Evolutionary conservation across 2,329 filamentous ascomycete genomes (phyloP).

Genomic region (Diaporthe sp.): DNA sequence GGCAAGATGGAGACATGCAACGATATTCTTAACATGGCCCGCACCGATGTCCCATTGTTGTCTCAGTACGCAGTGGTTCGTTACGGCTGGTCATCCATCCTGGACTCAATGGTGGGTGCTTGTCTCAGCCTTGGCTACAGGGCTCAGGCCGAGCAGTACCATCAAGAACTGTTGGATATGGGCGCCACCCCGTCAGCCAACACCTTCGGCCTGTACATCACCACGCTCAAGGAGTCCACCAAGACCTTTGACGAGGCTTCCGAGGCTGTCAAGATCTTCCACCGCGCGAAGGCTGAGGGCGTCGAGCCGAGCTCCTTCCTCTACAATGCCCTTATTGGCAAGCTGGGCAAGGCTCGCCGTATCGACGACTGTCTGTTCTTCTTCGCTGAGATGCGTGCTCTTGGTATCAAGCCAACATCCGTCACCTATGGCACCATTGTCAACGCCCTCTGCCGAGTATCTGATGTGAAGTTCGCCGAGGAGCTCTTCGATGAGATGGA

Average conservation of each 20-base stretch:
- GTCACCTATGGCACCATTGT: conserved; percentile 99
- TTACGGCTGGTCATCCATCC: conserved; percentile 95
- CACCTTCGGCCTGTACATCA: conserved; percentile 98
- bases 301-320: conserved; percentile 97
- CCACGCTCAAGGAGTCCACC: conserved; percentile 96
- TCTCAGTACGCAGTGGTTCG: conserved; percentile 88
- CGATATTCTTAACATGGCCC: conserved; percentile 90
- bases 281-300: conserved; percentile 91
- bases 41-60: conserved; percentile 86
- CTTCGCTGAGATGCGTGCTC: conserved; percentile 95
- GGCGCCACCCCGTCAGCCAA: conserved; percentile 94
- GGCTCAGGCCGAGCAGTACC: conserved; percentile 84
- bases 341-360: conserved; percentile 95
- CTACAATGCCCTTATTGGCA: conserved; percentile 98
- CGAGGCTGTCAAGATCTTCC: conserved; percentile 97
- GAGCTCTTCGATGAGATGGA: conserved; percentile 99
- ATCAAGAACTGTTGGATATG: conserved; percentile 91
- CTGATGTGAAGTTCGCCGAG: conserved; percentile 96
- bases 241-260: conserved; percentile 98
- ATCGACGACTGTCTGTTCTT: conserved; percentile 99
- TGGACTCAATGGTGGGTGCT: conserved; percentile 96
- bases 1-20: conserved; percentile 85
- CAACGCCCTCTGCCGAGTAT: conserved; percentile 96
- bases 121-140: conserved; percentile 88
- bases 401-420: conserved; percentile 94